Percentiles rank a stretch among this genome's conserved stretches.
These are phyloP conservation scores for Phytophthora crassamura DNA, from an alignment of 352 stramenopile species.

Conservation along the genomic window DNA sequence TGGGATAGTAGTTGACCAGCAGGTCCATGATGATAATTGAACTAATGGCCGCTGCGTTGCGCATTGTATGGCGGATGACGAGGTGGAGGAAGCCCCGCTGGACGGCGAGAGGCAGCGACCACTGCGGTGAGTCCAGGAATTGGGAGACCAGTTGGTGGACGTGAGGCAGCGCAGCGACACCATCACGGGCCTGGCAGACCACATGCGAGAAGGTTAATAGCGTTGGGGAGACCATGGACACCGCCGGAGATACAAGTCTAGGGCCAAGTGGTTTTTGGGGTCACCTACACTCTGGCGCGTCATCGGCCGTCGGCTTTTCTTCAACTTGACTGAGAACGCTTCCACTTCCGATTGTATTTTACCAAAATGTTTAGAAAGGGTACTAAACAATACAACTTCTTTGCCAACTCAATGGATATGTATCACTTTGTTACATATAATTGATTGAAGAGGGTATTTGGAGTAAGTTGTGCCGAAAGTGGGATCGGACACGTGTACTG, in stretches of 20 bases:
- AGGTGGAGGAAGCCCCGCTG: conserved; percentile 30
- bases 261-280: conserved; percentile 8
- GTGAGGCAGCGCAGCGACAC: conserved; percentile 25
- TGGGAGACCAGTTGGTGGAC: conserved; percentile 19
- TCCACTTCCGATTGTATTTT: too few relatives aligned
- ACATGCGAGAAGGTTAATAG: conserved; percentile 19
- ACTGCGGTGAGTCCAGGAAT: conserved; percentile 31
- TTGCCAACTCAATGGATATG: too few relatives aligned
- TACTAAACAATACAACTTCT: too few relatives aligned
- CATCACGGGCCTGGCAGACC: conserved; percentile 16
- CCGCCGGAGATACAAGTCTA: background rate
- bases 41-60: conserved; percentile 19
- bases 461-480: too few relatives aligned
- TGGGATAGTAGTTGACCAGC: conserved; percentile 12
- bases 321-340: conserved; percentile 10
- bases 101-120: conserved; percentile 23
- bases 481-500: too few relatives aligned
- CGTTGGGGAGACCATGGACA: background rate
- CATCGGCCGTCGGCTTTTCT: conserved; percentile 7
- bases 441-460: too few relatives aligned
- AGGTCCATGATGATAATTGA: conserved; percentile 25
- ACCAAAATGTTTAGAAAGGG: too few relatives aligned
- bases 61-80: conserved; percentile 31
- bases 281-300: background rate
- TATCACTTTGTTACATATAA: too few relatives aligned